Conservation (phyloP, 768 basidiomycete species). For the Pleurotus pulmonarius region DNA sequence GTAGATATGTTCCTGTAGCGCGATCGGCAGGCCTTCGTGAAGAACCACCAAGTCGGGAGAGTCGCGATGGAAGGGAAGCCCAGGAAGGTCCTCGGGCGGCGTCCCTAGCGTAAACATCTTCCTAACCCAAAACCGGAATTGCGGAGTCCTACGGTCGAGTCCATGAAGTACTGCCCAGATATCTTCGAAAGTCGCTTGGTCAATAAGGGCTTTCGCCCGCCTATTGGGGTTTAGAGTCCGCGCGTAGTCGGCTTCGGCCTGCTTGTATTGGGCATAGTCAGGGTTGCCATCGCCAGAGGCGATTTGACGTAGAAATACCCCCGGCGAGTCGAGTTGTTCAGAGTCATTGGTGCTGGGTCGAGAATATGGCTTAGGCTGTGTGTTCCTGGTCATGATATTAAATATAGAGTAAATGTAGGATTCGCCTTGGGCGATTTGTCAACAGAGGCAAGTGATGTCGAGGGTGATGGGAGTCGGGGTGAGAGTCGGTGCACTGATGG, state of each 20-base stretch:
- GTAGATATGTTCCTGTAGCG: constrained; percentile 75
- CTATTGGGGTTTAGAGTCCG: constrained; percentile 48
- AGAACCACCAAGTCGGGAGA: constrained; percentile 43
- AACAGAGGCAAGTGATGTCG: too few relatives aligned
- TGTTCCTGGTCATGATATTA: too few relatives aligned
- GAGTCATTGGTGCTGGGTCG: too few relatives aligned
- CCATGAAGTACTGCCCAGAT: constrained; percentile 66
- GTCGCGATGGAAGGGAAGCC: constrained; percentile 9
- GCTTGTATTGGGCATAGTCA: constrained; percentile 55
- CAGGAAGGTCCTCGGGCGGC: constrained; percentile 14
- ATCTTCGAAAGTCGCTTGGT: constrained; percentile 63
- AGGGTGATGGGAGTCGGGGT: too few relatives aligned
- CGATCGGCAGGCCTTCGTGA: constrained; percentile 71
- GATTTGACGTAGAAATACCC: too few relatives aligned
- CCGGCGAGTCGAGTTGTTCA: too few relatives aligned
- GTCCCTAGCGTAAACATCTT: constrained; percentile 68
- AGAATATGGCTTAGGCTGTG: too few relatives aligned
- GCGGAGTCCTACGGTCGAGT: constrained; percentile 47
- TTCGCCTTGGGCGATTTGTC: too few relatives aligned
- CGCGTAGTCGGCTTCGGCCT: constrained; percentile 57
- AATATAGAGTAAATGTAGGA: too few relatives aligned
- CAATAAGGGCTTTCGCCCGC: constrained; percentile 69
- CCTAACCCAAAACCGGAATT: constrained; percentile 81
- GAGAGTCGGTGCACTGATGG: too few relatives aligned
- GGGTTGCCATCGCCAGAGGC: constrained; percentile 31